Evolutionary conservation across 805 yeast genomes (phyloP), one percentile per base, ranked within the genome.

Genomic region (Ascoidea asiatica): DNA sequence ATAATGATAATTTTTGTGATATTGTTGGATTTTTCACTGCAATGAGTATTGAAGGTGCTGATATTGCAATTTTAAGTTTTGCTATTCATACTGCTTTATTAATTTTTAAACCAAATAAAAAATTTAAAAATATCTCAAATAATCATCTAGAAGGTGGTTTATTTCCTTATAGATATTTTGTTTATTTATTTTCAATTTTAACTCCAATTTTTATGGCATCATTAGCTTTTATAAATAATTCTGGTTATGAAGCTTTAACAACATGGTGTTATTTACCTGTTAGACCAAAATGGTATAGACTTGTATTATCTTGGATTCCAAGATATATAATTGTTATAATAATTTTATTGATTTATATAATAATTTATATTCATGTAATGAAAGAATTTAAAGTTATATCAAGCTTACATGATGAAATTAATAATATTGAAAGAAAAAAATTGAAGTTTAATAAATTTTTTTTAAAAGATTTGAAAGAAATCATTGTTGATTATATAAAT

Each of bases 251-350:
- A 36, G 77, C 86, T 22, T 69, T 73, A 47, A 75, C 80, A 38
- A 74, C 79, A 49, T 83, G 87, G 88, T 81, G 95, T 56, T 86
- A 81, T 58, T 63, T 88, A 46, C 88, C 95, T 0, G 74, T 75
- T 39, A 49, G 62, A 1, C 94, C 94, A 0, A 56, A 69, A 5
- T 87, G 92, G 92, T 81, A 77, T 57, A 66, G 86, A 46, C 56
- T 81, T 37, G 87, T 67, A 1, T 62, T 88, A 42, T 75, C 87
- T 50, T 89, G 95, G 95, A 79, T 77, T 1, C 88, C 94, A 11
- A 68, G 96, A 42, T 87, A 77, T 56, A 60, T 74, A 46, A 73
- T 88, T 44, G 71, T 83, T 47, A 56, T 82, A 7, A 55, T 71
- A 21, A 83, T 89, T 50, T 54, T 84, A 35, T 58, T 68, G 3